A percentile compares a stretch with the other conserved stretches of the same genome.
phyloP scores from a whole-genome alignment of 352 stramenopile species.

The Globisporangium takayamanum region DNA sequence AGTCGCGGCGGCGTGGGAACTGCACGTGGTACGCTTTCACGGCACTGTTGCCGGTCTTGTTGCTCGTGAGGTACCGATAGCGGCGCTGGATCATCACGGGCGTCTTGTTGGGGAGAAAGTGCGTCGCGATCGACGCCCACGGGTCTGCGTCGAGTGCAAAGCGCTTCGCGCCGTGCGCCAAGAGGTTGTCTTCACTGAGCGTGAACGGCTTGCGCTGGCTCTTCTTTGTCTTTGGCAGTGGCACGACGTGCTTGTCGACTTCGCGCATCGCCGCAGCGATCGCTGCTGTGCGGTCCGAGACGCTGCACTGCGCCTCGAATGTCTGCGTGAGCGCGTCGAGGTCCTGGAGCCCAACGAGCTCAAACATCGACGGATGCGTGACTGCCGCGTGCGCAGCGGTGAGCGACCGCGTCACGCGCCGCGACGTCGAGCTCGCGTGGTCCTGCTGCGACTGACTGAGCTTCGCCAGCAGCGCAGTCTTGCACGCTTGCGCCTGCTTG shows the following conservation, averaged over 20 bases:
- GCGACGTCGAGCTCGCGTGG: slow-evolving; percentile 17
- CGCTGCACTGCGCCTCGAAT: slow-evolving; percentile 36
- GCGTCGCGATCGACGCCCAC: slow-evolving; percentile 55
- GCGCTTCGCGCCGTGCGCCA: slow-evolving; percentile 63
- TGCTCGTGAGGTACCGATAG: slow-evolving; percentile 65
- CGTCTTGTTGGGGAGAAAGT: slow-evolving; percentile 61
- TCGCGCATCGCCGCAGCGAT: slow-evolving; percentile 63
- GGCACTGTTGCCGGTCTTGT: slow-evolving; percentile 46
- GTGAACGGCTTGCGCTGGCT: slow-evolving; percentile 51
- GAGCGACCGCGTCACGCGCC: slow-evolving; percentile 72
- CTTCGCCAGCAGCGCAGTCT: slow-evolving; percentile 59
- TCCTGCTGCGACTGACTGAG: slow-evolving; percentile 20
- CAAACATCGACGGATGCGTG: slow-evolving; percentile 82
- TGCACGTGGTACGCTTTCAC: slow-evolving; percentile 58
- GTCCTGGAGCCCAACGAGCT: slow-evolving; percentile 62
- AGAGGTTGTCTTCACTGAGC: slow-evolving; percentile 48
- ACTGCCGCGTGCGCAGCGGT: slow-evolving; percentile 73
- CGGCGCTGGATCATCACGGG: slow-evolving; percentile 41
- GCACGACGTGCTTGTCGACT: slow-evolving; percentile 61
- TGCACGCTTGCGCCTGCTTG: slow-evolving; percentile 55
- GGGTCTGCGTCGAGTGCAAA: slow-evolving; percentile 39
- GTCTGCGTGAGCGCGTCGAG: slow-evolving; percentile 42
- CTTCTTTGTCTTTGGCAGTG: slow-evolving; percentile 31
- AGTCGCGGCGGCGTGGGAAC: slow-evolving; percentile 25
- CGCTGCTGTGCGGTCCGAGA: slow-evolving; percentile 41